Conservation (phyloP, 1,284 basidiomycete genomes). For the Irpex sp. region DNA sequence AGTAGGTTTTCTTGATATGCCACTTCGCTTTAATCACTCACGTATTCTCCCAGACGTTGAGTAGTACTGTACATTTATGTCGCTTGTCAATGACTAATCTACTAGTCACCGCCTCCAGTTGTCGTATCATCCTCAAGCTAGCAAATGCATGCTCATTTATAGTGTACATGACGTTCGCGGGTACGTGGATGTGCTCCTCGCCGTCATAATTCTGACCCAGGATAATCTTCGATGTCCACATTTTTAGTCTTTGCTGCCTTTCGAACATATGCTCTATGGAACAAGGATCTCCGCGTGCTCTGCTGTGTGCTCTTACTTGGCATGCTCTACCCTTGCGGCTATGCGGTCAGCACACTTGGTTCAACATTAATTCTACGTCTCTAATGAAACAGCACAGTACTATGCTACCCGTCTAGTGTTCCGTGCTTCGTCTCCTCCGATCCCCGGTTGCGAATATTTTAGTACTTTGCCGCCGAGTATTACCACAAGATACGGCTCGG, state of each 20-base stretch:
- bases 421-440: too few species aligned
- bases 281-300: background rate
- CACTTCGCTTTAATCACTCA: too few species aligned
- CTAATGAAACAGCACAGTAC: background rate
- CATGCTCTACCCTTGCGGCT: background rate
- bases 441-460: too few species aligned
- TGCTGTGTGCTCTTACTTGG: background rate
- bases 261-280: background rate
- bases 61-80: too few species aligned
- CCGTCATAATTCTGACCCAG: background rate
- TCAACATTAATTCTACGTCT: background rate
- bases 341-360: background rate
- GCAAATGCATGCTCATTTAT: too few species aligned
- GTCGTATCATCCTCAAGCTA: too few species aligned
- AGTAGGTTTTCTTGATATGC: background rate
- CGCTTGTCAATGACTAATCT: too few species aligned
- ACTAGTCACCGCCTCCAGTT: too few species aligned
- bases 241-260: background rate
- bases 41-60: too few species aligned
- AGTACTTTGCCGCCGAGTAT: too few species aligned
- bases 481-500: too few species aligned
- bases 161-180: background rate
- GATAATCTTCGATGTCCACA: background rate
- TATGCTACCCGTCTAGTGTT: background rate
- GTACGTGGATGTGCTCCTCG: background rate